Evolutionary conservation across 352 stramenopile species (phyloP), one percentile per base, ranked within the genome.

Genomic region (Phytophthora pluvialis): DNA sequence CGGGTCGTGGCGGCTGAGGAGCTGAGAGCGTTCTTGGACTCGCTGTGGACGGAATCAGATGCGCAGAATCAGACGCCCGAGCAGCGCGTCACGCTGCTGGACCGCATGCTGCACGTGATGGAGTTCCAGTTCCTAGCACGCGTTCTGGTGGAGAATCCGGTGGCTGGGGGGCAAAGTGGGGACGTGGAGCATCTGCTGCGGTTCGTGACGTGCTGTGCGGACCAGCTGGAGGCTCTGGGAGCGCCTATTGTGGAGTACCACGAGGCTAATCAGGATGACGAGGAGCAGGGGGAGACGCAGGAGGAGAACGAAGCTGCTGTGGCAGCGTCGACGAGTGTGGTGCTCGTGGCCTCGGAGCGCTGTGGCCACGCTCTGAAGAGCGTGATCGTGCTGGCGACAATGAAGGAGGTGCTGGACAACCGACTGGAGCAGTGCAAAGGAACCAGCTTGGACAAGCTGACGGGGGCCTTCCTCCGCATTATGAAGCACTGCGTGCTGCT

Each of bases 261-360:
- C 36, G 54, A 65, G 16, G 39, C 33, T 5, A 67, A 58, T 44
- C 29, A 63, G 50, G 52, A 33, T 18, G 29, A 29, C 28, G 32
- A 15, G 31, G 29, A 52, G 33, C 10, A 29, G 9, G 35, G 46
- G 15, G 46, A 63, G 36, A 33, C 1, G 11, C 8, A 64, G 52
- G 58, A 73, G 12, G 49, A 77, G 6, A 59, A 51, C 0, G 28
- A 62, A 45, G 48, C 60, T 26, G 26, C 35, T 28, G 21, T 21
- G 21, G 55, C 54, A 26, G 44, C 68, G 3, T 83, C 85, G 26
- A 90, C 82, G 6, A 93, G 85, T 29, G 80, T 82, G 16, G 82
- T 94, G 32, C 55, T 94, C 12, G n/a, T 86, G 16, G 81, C 86
- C 12, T 93, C 86, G 2, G 83, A 94, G 52, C 86, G 86, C 28